A percentile compares a stretch with the other conserved stretches of the same genome.
Evolutionary conservation across 192 early-diverging fungal species (phyloP).

Genomic region (Umbelopsis sp.): DNA sequence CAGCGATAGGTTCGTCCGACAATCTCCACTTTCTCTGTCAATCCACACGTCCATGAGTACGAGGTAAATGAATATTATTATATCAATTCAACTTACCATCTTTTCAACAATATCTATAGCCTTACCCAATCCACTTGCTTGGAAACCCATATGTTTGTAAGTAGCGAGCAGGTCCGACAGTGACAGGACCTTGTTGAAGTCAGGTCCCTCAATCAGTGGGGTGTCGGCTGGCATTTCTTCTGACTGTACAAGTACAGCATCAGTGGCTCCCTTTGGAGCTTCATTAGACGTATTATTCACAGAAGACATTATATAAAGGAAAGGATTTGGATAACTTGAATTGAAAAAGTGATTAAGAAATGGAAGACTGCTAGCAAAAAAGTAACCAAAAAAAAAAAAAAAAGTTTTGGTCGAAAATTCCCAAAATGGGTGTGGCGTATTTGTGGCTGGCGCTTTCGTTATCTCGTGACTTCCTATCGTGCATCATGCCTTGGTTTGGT

Average conservation of each 20-base stretch:
- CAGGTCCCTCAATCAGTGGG: slow-evolving; percentile 78
- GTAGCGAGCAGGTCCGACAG: slow-evolving; percentile 70
- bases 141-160: slow-evolving; percentile 87
- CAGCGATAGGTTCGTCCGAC: slow-evolving; percentile 78
- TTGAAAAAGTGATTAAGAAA: neutral
- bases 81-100: slow-evolving; percentile 63
- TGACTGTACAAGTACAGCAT: slow-evolving; percentile 73
- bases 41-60: neutral
- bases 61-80: neutral
- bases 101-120: slow-evolving; percentile 91
- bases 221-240: slow-evolving; percentile 68
- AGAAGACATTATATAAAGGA: neutral
- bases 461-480: neutral
- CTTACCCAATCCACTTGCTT: slow-evolving; percentile 86
- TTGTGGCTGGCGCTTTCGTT: neutral
- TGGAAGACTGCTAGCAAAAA: no score
- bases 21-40: slow-evolving; percentile 74
- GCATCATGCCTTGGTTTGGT: neutral
- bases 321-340: neutral
- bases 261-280: slow-evolving; percentile 41
- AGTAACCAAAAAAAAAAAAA: slow-evolving; percentile 20
- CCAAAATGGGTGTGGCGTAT: neutral
- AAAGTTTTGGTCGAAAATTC: neutral
- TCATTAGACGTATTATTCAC: neutral
- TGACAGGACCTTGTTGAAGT: slow-evolving; percentile 88